Percentiles rank a stretch among this genome's conserved stretches.
Conservation (phyloP, 345 rosid species). For the Eucalyptus pauciflora region DNA sequence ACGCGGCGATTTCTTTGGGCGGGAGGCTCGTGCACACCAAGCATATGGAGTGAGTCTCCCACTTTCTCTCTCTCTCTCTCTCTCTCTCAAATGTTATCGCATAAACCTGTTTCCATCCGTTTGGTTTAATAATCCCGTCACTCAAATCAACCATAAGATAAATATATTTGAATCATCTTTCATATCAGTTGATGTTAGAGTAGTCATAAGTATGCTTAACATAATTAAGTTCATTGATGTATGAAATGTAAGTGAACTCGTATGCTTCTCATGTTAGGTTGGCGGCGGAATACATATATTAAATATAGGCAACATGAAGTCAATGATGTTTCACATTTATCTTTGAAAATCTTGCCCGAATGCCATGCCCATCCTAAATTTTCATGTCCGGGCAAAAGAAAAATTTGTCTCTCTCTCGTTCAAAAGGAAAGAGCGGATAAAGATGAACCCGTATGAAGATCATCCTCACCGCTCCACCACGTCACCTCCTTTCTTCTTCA, state of each 20-base stretch:
- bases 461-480: background rate
- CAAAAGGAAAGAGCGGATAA: background rate
- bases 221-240: background rate
- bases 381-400: background rate
- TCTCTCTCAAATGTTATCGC: background rate
- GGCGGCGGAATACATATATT: background rate
- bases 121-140: background rate
- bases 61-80: background rate
- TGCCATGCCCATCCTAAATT: background rate
- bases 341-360: background rate
- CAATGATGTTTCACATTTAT: background rate
- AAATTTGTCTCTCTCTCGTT: background rate
- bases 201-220: background rate
- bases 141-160: background rate
- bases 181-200: background rate
- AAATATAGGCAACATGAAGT: background rate
- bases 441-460: background rate
- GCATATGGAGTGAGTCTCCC: conserved; percentile 41
- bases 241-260: background rate
- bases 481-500: background rate
- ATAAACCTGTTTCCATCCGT: background rate
- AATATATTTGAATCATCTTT: background rate
- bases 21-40: conserved; percentile 55
- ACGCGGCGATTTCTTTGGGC: conserved; percentile 55
- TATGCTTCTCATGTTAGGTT: background rate